phyloP scores from a whole-genome alignment of 106 monocot genomes.

The Acorus calamus region DNA sequence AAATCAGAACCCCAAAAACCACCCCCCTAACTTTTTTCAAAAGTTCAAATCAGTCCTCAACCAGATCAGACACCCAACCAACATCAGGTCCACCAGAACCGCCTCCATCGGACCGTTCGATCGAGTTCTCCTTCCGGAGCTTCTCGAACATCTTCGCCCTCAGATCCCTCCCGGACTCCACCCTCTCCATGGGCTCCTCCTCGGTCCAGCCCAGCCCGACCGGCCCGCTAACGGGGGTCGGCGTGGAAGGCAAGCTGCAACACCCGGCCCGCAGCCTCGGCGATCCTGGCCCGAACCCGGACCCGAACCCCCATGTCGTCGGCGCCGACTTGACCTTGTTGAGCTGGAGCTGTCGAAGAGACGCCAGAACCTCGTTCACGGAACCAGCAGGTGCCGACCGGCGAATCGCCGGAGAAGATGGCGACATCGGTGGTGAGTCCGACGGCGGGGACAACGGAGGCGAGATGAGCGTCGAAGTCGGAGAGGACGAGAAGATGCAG shows the following conservation, averaged over 20 bases:
- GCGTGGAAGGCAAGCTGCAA: slow-evolving; percentile 52
- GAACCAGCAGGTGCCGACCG: slow-evolving; percentile 1
- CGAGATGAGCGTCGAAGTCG: slow-evolving; percentile 31
- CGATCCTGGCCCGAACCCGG: slow-evolving; percentile 1
- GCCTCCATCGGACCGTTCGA: slow-evolving; percentile 9
- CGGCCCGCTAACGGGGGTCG: slow-evolving; percentile 12
- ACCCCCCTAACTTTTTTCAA: too few species aligned
- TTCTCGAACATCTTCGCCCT: slow-evolving; percentile 67
- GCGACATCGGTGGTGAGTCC: slow-evolving; percentile 50
- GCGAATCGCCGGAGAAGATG: slow-evolving; percentile 8
- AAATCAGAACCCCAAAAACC: too few species aligned
- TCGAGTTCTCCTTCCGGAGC: slow-evolving; percentile 49
- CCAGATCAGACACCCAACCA: slow-evolving; percentile 22
- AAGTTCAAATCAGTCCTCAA: background rate
- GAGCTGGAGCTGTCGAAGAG: slow-evolving; percentile 44
- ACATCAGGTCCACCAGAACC: slow-evolving; percentile 36
- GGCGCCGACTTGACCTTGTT: slow-evolving; percentile 29
- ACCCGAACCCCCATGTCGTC: slow-evolving; percentile 27
- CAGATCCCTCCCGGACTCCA: slow-evolving; percentile 76
- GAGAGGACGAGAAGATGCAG: slow-evolving; percentile 22
- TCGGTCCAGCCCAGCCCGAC: slow-evolving; percentile 12
- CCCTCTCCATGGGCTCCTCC: slow-evolving; percentile 41
- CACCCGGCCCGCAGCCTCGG: slow-evolving; percentile 14
- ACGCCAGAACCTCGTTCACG: slow-evolving; percentile 34
- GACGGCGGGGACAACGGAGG: slow-evolving; percentile 40